Conservation (phyloP, 1,139 yeast genomes). For the Candida neerlandica region DNA sequence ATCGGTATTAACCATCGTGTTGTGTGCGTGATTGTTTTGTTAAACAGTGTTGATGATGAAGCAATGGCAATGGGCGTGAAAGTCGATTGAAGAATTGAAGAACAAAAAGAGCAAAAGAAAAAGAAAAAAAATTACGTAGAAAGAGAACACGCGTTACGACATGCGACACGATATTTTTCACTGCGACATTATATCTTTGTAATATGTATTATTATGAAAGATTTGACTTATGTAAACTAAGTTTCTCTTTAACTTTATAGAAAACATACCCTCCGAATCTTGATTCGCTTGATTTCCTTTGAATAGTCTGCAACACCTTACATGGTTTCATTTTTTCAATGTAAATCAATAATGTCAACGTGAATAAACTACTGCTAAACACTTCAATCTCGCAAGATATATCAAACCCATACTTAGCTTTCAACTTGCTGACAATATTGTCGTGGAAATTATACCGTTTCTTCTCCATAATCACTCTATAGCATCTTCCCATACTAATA, state of each 20-base stretch:
- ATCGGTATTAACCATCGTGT: slow-evolving; percentile 52
- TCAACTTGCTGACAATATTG: neutral
- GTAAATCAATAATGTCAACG: slow-evolving; percentile 4
- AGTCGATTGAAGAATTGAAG: neutral
- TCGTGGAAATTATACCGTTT: neutral
- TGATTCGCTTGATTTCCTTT: neutral
- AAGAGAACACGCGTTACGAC: slow-evolving; percentile 7
- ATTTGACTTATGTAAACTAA: neutral
- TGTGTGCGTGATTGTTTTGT: slow-evolving; percentile 2
- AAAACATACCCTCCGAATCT: neutral
- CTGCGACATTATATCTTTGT: neutral
- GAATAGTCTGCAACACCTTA: neutral
- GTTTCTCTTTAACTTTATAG: neutral
- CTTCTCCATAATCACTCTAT: neutral
- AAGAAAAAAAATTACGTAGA: neutral
- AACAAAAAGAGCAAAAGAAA: slow-evolving; percentile 6
- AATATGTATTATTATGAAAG: neutral
- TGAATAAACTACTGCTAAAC: slow-evolving; percentile 6
- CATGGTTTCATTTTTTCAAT: slow-evolving; percentile 6
- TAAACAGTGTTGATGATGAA: neutral
- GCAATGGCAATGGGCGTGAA: neutral
- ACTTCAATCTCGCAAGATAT: slow-evolving; percentile 1
- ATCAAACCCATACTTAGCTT: slow-evolving; percentile 2
- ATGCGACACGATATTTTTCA: neutral
- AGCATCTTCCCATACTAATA: slow-evolving; percentile 3